phyloP scores from a whole-genome alignment of 2,329 filamentous ascomycete species.

The Lachnellula cervina region DNA sequence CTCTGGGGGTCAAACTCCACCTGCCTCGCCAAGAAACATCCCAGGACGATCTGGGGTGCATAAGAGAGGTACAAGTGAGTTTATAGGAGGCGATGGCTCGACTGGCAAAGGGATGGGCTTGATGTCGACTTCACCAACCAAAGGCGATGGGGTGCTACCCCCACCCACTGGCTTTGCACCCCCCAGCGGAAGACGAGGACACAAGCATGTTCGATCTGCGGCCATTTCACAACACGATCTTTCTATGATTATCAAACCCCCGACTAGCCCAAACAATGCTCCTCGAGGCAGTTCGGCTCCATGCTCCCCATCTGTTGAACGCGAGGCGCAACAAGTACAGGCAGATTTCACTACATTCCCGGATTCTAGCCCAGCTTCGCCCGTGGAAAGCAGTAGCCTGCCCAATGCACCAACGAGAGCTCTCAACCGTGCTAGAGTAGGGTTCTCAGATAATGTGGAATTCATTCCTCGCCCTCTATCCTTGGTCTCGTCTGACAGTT shows the following conservation, averaged over 20 bases:
- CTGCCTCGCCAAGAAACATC: slow-evolving; percentile 42
- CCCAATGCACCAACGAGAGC: slow-evolving; percentile 14
- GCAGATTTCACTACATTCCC: slow-evolving; percentile 17
- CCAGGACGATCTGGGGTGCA: slow-evolving; percentile 57
- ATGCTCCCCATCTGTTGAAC: slow-evolving; percentile 37
- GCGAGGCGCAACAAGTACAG: slow-evolving; percentile 10
- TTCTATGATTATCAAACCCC: slow-evolving; percentile 56
- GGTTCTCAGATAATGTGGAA: slow-evolving; percentile 79
- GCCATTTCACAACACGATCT: slow-evolving; percentile 77
- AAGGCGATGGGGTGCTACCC: slow-evolving; percentile 54
- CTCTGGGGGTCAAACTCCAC: slow-evolving; percentile 31
- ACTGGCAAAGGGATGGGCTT: slow-evolving; percentile 36
- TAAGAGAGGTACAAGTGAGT: slow-evolving; percentile 75
- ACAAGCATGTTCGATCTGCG: slow-evolving; percentile 75
- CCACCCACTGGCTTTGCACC: slow-evolving; percentile 45
- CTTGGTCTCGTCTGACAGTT: slow-evolving; percentile 77
- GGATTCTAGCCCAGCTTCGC: slow-evolving; percentile 13
- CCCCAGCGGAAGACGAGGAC: slow-evolving; percentile 57
- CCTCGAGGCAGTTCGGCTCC: slow-evolving; percentile 33
- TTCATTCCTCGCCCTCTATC: slow-evolving; percentile 80
- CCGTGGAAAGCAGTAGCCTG: slow-evolving; percentile 3
- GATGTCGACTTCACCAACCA: slow-evolving; percentile 67
- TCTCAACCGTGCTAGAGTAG: slow-evolving; percentile 60
- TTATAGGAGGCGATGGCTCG: slow-evolving; percentile 66
- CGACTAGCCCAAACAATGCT: slow-evolving; percentile 12